Evolutionary conservation across 2,329 filamentous ascomycete genomes (phyloP), one percentile per base, ranked within the genome.

Genomic region (Penicillium nordicum): DNA sequence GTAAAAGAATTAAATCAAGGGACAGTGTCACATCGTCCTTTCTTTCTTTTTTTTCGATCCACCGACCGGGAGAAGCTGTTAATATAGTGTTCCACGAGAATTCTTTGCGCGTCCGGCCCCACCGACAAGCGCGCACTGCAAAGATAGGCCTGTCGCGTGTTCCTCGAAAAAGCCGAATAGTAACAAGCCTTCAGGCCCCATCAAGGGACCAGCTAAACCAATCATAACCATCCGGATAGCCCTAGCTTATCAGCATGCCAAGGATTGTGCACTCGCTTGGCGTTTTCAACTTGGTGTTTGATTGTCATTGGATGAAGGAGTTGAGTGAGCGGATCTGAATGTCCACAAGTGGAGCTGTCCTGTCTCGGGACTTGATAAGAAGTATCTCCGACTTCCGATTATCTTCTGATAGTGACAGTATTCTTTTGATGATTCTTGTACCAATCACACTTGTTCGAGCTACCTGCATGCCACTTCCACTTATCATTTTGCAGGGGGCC

Each of bases 141-240:
- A 56, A 61, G 63, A 62, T 63, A 59, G 53, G 11, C 29, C 38
- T 50, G 57, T 63, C 62, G 62, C 59, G 63, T 64, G 62, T 57
- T 32, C 32, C 50, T 47, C 7, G 48, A 29, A 34, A 45, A 49
- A 59, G 64, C 50, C 61, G 63, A 66, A 64, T 2, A 18, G 18
- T 60, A 54, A 63, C 60, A 62, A 65, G 60, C 59, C 54, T 56
- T 55, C 18, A 1, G 21, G 23, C 4, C 44, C 54, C 44, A 32
- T 42, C 18, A 3, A 9, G 0, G 37, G n/a, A 5, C 12, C 3
- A 0, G 5, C 4, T 11, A 2, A 29, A 2, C 57, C 57, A 61
- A 55, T 61, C 12, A 56, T 8, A 5, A 25, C 1, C 0, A 5
- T 3, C 16, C 0, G 2, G 29, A n/a, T 32, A 47, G 25, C 30